Conservation (phyloP, 2,329 filamentous ascomycete genomes). For the Sporothrix protearum region DNA sequence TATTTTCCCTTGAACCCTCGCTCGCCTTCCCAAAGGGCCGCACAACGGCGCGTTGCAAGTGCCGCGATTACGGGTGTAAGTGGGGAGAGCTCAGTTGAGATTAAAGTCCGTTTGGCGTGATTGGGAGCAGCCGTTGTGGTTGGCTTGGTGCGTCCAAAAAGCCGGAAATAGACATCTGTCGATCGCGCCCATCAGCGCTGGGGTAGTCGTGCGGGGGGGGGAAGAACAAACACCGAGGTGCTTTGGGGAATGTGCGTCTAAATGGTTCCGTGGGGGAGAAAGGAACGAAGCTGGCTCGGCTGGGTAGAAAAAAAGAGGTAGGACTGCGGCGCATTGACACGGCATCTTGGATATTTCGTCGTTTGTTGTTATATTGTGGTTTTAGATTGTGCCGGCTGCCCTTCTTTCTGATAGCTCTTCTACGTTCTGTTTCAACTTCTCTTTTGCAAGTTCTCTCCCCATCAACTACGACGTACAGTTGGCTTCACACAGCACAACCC, state of each 20-base stretch:
- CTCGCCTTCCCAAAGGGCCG: too few relatives aligned
- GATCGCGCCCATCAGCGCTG: neutral
- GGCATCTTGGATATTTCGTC: neutral
- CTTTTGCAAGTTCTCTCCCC: neutral
- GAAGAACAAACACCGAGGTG: neutral
- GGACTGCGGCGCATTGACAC: neutral
- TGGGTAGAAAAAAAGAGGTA: neutral
- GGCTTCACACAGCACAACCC: neutral
- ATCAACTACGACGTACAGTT: neutral
- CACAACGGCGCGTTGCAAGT: neutral
- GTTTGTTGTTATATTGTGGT: neutral
- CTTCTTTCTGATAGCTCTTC: neutral
- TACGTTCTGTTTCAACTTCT: neutral
- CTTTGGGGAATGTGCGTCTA: neutral
- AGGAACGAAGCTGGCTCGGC: neutral
- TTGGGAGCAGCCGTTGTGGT: neutral
- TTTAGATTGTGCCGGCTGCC: neutral
- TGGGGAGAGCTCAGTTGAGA: neutral
- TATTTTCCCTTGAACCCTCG: too few relatives aligned
- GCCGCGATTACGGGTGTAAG: constrained; percentile 1
- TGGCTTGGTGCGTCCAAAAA: neutral
- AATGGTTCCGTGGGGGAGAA: neutral
- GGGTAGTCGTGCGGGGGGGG: neutral
- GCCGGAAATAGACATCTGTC: neutral
- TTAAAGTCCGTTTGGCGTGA: neutral